Conservation (phyloP, 129 eudicot species). For the Flaveria robusta region DNA sequence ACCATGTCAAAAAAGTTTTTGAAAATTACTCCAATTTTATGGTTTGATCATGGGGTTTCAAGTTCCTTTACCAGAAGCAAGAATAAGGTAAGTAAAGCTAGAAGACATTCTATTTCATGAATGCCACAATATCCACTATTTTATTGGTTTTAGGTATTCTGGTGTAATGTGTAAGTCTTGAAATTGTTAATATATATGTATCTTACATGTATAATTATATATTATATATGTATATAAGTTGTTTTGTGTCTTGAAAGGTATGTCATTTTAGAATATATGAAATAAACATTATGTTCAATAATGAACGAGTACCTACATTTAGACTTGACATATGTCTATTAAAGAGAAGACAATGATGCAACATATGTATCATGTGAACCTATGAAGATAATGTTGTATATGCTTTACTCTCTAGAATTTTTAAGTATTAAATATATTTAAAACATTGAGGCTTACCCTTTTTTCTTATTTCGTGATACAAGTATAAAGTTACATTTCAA, state of each 20-base stretch:
- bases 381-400: constrained; percentile 1
- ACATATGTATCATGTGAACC: constrained; percentile 19
- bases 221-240: neutral
- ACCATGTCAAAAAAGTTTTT: constrained; percentile 66
- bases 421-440: neutral
- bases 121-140: constrained; percentile 5
- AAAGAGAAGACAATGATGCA: constrained; percentile 15
- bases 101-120: constrained; percentile 68
- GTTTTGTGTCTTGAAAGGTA: constrained; percentile 12
- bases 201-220: neutral
- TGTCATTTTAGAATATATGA: neutral
- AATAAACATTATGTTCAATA: neutral
- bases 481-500: too few species aligned
- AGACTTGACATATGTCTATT: constrained; percentile 1
- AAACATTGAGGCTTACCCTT: neutral
- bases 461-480: too few species aligned
- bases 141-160: constrained; percentile 14
- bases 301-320: neutral
- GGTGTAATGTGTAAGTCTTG: constrained; percentile 21
- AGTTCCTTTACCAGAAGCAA: constrained; percentile 45
- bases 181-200: neutral
- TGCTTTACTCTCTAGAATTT: neutral
- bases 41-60: constrained; percentile 49
- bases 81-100: constrained; percentile 48
- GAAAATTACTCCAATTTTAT: constrained; percentile 40